Conservation (phyloP, 495 filamentous ascomycete genomes). For the Peziza echinospora region DNA sequence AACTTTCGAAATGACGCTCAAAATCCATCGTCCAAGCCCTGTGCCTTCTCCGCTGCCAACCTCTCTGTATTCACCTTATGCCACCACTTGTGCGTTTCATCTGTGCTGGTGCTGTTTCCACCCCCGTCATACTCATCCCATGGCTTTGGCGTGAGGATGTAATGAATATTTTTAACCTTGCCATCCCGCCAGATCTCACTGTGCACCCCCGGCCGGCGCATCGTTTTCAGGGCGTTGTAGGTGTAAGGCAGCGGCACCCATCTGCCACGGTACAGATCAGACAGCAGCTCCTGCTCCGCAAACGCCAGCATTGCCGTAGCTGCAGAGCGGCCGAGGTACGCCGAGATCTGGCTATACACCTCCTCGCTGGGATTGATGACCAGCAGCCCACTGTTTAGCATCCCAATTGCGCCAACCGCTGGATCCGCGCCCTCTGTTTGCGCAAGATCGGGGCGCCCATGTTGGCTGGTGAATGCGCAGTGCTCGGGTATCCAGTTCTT, state of each 20-base stretch:
- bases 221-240: constrained; percentile 67
- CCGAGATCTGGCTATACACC: constrained; percentile 35
- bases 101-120: too few relatives aligned
- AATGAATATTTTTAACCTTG: constrained; percentile 58
- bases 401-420: constrained; percentile 31
- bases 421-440: constrained; percentile 32
- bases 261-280: constrained; percentile 38
- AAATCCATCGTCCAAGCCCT: constrained; percentile 25
- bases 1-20: too few relatives aligned
- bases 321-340: constrained; percentile 24
- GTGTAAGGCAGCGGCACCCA: constrained; percentile 58
- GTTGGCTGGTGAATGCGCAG: constrained; percentile 56
- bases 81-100: constrained; percentile 49
- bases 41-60: constrained; percentile 26
- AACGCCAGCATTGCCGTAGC: constrained; percentile 39
- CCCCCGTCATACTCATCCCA: constrained; percentile 41
- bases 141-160: constrained; percentile 59
- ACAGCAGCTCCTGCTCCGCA: constrained; percentile 52
- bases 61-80: constrained; percentile 34
- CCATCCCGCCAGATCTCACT: constrained; percentile 52
- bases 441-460: constrained; percentile 32
- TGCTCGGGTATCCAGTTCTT: constrained; percentile 45
- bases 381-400: constrained; percentile 52
- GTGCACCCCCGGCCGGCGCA: constrained; percentile 58
- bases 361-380: constrained; percentile 42